Evolutionary conservation across 257 asterid genomes (phyloP).

Genomic region (Linderniella brevidens): DNA sequence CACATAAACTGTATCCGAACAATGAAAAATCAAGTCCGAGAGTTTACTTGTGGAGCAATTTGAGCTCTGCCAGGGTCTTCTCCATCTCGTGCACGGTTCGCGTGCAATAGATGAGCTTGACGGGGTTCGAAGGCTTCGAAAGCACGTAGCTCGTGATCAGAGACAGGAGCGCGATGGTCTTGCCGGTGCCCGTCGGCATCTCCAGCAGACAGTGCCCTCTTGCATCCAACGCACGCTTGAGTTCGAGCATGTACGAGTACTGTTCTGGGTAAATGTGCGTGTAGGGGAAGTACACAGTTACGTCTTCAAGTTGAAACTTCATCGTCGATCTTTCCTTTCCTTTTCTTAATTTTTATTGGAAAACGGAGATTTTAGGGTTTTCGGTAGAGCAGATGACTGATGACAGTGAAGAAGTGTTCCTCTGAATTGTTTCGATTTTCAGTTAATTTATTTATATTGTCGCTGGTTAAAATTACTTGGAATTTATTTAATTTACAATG

Average conservation of each 20-base stretch:
- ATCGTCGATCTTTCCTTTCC: conserved; percentile 9
- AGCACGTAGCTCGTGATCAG: conserved; percentile 72
- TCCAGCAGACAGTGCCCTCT: conserved; percentile 85
- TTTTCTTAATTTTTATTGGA: too few relatives aligned
- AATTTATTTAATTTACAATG: too few relatives aligned
- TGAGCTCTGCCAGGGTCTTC: conserved; percentile 87
- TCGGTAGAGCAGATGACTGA: too few relatives aligned
- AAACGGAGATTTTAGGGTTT: too few relatives aligned
- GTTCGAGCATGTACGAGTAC: conserved; percentile 82
- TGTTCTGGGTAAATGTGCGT: conserved; percentile 94
- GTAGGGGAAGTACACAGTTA: conserved; percentile 82
- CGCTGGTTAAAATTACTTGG: too few relatives aligned
- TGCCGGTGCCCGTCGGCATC: conserved; percentile 98
- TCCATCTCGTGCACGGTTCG: conserved; percentile 99
- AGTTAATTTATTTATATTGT: too few relatives aligned
- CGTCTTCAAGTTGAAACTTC: conserved; percentile 94
- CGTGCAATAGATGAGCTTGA: conserved; percentile 77
- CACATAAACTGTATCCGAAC: too few relatives aligned
- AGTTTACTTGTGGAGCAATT: conserved; percentile 40
- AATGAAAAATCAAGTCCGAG: too few relatives aligned
- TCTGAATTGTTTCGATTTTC: too few relatives aligned
- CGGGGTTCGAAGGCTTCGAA: conserved; percentile 57
- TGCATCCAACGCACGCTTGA: conserved; percentile 89
- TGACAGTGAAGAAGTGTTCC: too few relatives aligned
- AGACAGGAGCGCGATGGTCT: conserved; percentile 80